These are phyloP conservation scores for Fusarium euwallaceae DNA, from an alignment of 2,329 filamentous ascomycete species.

Conservation along the genomic window DNA sequence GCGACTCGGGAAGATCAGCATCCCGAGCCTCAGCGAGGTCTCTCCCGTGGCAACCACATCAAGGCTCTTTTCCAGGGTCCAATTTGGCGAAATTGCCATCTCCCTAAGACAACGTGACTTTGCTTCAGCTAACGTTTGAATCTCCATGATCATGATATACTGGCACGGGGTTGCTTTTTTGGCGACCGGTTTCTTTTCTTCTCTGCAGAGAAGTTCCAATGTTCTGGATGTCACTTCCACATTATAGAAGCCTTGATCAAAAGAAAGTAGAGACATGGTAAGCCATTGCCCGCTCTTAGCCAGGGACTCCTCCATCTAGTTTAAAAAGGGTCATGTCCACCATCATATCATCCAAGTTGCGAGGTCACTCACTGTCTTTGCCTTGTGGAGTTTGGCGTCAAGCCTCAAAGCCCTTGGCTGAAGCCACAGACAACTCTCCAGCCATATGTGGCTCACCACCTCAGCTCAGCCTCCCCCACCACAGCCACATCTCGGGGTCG, in stretches of 20 bases:
- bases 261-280: neutral
- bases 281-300: neutral
- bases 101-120: conserved; percentile 27
- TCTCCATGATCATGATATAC: conserved; percentile 17
- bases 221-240: neutral
- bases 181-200: neutral
- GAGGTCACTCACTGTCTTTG: neutral
- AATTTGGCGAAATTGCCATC: conserved; percentile 39
- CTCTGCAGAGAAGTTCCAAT: neutral
- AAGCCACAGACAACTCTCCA: neutral
- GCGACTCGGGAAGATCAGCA: conserved; percentile 38
- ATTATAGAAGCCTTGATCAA: neutral
- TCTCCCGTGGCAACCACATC: conserved; percentile 21
- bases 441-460: conserved; percentile 24
- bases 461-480: conserved; percentile 44
- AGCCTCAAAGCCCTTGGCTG: neutral
- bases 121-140: conserved; percentile 20
- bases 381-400: neutral
- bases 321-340: neutral
- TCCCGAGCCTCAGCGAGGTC: conserved; percentile 29
- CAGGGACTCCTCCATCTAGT: neutral
- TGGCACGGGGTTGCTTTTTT: neutral
- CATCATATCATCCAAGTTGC: neutral
- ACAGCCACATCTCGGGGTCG: conserved; percentile 26
- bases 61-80: neutral